Base-by-base conservation (phyloP, 2,329 filamentous ascomycete species). In the Monosporascus sp. region DNA sequence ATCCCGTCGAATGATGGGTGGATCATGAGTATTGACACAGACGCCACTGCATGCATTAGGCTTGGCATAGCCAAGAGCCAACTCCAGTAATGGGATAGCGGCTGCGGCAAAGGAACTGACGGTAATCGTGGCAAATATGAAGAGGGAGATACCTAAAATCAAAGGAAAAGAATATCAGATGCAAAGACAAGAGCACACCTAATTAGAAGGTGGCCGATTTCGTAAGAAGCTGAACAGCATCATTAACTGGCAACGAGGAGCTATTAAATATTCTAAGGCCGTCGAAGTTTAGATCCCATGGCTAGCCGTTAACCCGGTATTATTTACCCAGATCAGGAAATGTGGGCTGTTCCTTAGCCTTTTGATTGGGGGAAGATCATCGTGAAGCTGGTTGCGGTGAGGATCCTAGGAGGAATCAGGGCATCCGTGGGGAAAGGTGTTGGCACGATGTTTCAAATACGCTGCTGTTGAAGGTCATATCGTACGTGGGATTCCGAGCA, bases 11-110 rank as follows among this genome's bases (percentile, higher is more conserved):
- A 75, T 72, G 20, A 75, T 62, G 5, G 71, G 61, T 15, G 72
- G 73, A 55, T 76, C 73, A 48, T 75, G 72, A 41, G 70, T 65
- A 46, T 65, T 44, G 20, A 44, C 67, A 58, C 73, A 76, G 35
- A 64, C 65, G 20, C 73, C 73, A 27, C 66, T 67, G 57, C 73
- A 76, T 4, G 69, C 53, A 11, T 66, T 65, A 2, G 72, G 73
- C 46, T 69, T 65, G 7, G 67, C 59, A 51, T 70, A 70, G 18
- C 65, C 65, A 14, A 55, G 45, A 14, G 50, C 64, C 7, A 53
- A 52, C 14, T 59, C 58, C 3, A 62, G 41, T 55, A 65, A 50
- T 25, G 58, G 53, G 41, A 24, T 15, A 15, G 14, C 41, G 5
- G 22, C 41, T 11, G 41, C n/a, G 20, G 22, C 20, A 24, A 44